A percentile compares a stretch with the other conserved stretches of the same genome.
phyloP scores from a whole-genome alignment of 2,329 filamentous ascomycete species.

The Pseudocercospora crystallina region DNA sequence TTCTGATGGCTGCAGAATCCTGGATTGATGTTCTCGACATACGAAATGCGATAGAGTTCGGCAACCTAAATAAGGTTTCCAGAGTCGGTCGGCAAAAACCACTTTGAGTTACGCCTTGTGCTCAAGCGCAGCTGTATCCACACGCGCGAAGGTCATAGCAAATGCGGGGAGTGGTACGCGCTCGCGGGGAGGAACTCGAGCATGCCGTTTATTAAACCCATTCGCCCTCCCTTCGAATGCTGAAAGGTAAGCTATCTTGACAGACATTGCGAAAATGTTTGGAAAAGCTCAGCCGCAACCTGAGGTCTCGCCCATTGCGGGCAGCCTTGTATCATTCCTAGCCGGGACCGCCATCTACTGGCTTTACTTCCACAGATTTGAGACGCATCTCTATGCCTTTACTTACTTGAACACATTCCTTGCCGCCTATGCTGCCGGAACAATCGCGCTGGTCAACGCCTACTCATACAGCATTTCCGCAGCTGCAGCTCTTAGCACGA shows the following conservation, averaged over 20 bases:
- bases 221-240: background rate
- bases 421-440: conserved; percentile 14
- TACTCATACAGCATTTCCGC: conserved; percentile 15
- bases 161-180: conserved; percentile 9
- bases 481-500: conserved; percentile 14
- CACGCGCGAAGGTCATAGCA: conserved; percentile 4
- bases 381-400: conserved; percentile 31
- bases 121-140: conserved; percentile 3
- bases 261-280: no score
- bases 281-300: no score
- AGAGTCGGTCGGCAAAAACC: conserved; percentile 14
- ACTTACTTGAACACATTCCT: conserved; percentile 27
- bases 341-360: conserved; percentile 23
- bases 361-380: conserved; percentile 28
- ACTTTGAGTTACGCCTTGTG: conserved; percentile 1
- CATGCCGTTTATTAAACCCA: conserved; percentile 3
- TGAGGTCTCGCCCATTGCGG: conserved; percentile 1
- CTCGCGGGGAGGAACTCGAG: conserved; percentile 2
- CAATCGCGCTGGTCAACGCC: conserved; percentile 18
- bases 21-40: no score
- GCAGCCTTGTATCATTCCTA: conserved; percentile 1
- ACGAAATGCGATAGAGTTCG: background rate
- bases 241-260: no score
- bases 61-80: conserved; percentile 13
- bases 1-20: no score